Percentiles rank a stretch among this genome's conserved stretches.
These are phyloP conservation scores for Pisolithus thermaeus DNA, from an alignment of 1,284 basidiomycete species.

Conservation along the genomic window DNA sequence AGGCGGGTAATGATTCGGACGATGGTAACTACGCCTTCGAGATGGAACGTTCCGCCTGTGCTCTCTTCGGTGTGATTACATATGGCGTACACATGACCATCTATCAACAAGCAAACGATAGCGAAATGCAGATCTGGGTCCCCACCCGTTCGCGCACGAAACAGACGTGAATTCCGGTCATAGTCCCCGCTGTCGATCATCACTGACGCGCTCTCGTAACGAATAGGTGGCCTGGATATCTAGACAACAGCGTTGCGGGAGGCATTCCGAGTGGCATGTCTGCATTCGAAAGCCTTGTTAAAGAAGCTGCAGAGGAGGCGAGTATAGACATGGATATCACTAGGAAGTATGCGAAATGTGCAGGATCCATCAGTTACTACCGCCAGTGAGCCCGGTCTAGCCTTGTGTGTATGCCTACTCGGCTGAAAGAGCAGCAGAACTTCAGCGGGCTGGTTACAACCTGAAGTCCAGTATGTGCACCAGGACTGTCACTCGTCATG, in stretches of 20 bases:
- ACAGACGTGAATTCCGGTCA: conserved; percentile 57
- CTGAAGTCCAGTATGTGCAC: conserved; percentile 68
- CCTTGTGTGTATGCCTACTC: not conserved
- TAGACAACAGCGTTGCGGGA: conserved; percentile 79
- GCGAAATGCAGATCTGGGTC: conserved; percentile 72
- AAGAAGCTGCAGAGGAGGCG: conserved; percentile 93
- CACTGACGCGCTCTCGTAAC: conserved; percentile 5
- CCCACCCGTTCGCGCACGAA: conserved; percentile 84
- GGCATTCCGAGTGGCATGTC: conserved; percentile 74
- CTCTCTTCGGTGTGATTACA: conserved; percentile 86
- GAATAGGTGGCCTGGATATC: conserved; percentile 63
- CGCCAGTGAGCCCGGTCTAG: conserved; percentile 39
- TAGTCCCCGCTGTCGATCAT: conserved; percentile 2
- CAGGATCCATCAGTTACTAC: conserved; percentile 68
- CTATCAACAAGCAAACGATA: conserved; percentile 50
- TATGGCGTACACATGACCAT: conserved; percentile 85
- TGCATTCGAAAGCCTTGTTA: conserved; percentile 74
- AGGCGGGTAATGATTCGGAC: conserved; percentile 15
- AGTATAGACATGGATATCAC: conserved; percentile 66
- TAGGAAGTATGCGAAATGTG: conserved; percentile 48
- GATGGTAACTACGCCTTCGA: conserved; percentile 70
- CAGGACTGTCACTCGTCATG: not conserved
- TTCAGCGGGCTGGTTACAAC: conserved; percentile 72
- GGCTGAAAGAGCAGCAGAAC: conserved; percentile 40
- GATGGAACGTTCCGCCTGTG: conserved; percentile 85